Evolutionary conservation across 2,329 filamentous ascomycete species (phyloP), one percentile per base, ranked within the genome.

Genomic region (Beauveria sp.): DNA sequence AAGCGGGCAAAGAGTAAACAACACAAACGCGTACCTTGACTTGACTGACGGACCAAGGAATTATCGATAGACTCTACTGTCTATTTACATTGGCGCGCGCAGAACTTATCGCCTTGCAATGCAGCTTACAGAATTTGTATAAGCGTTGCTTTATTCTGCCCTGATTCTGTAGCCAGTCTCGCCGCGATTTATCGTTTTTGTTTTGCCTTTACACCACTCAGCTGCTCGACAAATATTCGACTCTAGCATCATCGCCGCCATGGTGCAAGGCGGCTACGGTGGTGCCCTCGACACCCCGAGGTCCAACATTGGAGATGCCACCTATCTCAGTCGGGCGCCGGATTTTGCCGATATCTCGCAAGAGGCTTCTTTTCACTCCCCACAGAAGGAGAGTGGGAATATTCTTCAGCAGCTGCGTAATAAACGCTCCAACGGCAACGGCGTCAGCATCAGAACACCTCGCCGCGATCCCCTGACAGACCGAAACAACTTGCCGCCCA

Each of bases 281-380:
- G 80, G 76, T 71, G 81, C 81, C 70, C 83, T 96, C 75, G 89
- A 94, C 76, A 96, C 92, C 68, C 93, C 93, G 69, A 88, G 89
- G 72, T 96, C 91, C 64, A 89, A 92, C 70, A 75, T 87, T 66
- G 91, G 89, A 70, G 91, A 97, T 81, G 86, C 86, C 75, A 96
- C 92, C 66, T 93, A 88, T 74, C 80, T 96, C 64, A 85, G 77
- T 73, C 79, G 85, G 75, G 75, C 83, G 76, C 77, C 86, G 67
- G 87, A 91, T 70, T 86, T 96, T 70, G 73, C 71, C 63, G 91
- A 96, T 68, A 86, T 93, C 67, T 96, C 91, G 57, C 88, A 92
- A 68, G 91, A 96, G 71, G 86, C 90, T 61, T 94, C 93, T 1
- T 96, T 97, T 67, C 85, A 87, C 61, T 92, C 90, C 34, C 92